Evolutionary conservation across 2,329 filamentous ascomycete genomes (phyloP).

Genomic region (Ceratocystis variospora): DNA sequence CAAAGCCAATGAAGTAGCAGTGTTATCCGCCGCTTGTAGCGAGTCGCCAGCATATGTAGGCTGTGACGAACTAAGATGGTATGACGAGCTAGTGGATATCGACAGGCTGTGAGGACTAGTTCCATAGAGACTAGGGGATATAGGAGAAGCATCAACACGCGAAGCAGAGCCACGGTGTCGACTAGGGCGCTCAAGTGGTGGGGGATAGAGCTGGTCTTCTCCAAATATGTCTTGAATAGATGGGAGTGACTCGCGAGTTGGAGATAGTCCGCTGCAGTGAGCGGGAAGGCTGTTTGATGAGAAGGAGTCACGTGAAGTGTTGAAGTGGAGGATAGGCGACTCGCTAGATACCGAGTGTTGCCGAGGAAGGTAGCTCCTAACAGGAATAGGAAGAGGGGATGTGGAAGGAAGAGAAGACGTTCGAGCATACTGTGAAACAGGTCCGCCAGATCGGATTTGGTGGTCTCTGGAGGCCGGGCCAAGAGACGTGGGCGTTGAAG

Average conservation of each 20-base stretch:
- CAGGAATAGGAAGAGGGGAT: constrained; percentile 4
- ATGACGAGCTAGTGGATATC: constrained; percentile 6
- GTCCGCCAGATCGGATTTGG: not conserved
- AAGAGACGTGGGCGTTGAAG: not conserved
- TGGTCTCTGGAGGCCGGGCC: not conserved
- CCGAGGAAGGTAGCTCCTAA: constrained; percentile 2
- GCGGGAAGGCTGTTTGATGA: constrained; percentile 8
- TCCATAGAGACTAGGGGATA: constrained; percentile 9
- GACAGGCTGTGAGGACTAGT: constrained; percentile 15
- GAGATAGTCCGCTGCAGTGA: not conserved
- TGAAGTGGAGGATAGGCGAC: not conserved
- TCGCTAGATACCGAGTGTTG: constrained; percentile 5
- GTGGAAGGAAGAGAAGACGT: constrained; percentile 10
- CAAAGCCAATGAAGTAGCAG: not conserved
- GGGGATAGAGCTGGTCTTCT: constrained; percentile 6
- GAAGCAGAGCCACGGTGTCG: constrained; percentile 7
- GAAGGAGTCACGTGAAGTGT: not conserved
- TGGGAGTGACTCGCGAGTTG: not conserved
- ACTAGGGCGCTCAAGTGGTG: not conserved
- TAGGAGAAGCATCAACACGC: constrained; percentile 11
- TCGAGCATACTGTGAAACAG: constrained; percentile 7
- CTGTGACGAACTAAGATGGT: constrained; percentile 17
- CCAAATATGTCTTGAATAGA: constrained; percentile 14
- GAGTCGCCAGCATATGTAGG: constrained; percentile 11
- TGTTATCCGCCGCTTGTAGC: not conserved